Evolutionary conservation across 306 rosid species (phyloP).

Genomic region (Datisca glomerata): DNA sequence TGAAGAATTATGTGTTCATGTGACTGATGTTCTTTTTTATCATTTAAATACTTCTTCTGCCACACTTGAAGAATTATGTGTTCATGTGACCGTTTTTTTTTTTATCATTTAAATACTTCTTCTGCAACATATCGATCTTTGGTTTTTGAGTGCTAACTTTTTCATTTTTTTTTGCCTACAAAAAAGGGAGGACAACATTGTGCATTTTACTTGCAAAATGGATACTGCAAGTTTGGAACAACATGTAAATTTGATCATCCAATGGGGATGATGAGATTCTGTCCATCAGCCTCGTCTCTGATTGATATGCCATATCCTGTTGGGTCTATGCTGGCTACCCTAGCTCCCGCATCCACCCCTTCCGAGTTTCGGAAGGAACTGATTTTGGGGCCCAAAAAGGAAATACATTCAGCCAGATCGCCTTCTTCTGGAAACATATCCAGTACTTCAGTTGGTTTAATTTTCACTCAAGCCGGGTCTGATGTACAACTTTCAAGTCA

Average conservation of each 20-base stretch:
- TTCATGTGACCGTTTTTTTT: neutral
- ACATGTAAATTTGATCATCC: slow-evolving; percentile 90
- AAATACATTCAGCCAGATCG: slow-evolving; percentile 39
- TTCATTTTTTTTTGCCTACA: slow-evolving; percentile 2
- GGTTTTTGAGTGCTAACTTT: neutral
- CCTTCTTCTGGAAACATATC: slow-evolving; percentile 45
- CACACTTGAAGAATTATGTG: neutral
- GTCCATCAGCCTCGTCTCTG: slow-evolving; percentile 3
- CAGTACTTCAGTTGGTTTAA: slow-evolving; percentile 44
- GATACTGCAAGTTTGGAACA: slow-evolving; percentile 77
- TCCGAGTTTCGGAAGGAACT: slow-evolving; percentile 47
- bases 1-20: no score
- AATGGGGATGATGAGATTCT: slow-evolving; percentile 17
- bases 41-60: neutral
- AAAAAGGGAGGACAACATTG: slow-evolving; percentile 36
- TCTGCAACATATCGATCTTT: neutral
- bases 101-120: neutral
- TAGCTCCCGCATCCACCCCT: slow-evolving; percentile 49
- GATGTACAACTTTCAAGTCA: slow-evolving; percentile 55
- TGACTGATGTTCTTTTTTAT: neutral
- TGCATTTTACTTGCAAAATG: slow-evolving; percentile 39
- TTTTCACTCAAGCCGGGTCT: slow-evolving; percentile 53
- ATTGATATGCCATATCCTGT: slow-evolving; percentile 57
- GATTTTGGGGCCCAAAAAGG: slow-evolving; percentile 32
- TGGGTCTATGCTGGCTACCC: slow-evolving; percentile 57